Base-by-base conservation (phyloP, 1,284 basidiomycete genomes). In the Marasmius tenuissimus region DNA sequence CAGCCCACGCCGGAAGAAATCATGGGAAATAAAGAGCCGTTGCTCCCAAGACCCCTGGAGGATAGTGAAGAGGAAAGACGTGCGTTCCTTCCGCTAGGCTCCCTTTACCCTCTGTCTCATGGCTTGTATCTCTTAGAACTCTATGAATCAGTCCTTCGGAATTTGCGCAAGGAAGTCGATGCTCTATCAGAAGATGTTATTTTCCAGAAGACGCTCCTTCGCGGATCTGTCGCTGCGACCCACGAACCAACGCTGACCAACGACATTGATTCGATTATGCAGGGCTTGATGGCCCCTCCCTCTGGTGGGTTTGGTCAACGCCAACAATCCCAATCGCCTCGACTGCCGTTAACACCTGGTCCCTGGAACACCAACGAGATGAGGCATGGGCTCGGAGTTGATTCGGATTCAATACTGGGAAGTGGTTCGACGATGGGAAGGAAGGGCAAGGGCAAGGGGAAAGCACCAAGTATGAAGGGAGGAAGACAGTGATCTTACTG, bases 141-240 rank as follows among this genome's bases (percentile, higher is more conserved):
- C 62, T 78, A 78, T 65, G 77, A 85, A 27, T 69, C 73, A 27
- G 81, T 89, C 38, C 71, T 89, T 73, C 68, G 67, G 10, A 79
- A 78, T 51, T 75, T 91, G n/a, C 81, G 83, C 11, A 69, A 70
- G 34, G 75, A 80, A 58, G 81, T 91, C 22, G 78, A 78, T 42
- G 71, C 80, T 58, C 71, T 91, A n/a, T 83, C 87, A 65, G 87
- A 90, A 52, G 82, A 90, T 64, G 87, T 88, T 52, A 70, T 85
- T 20, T 85, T 88, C 65, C 87, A 89, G 65, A 81, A 84, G 60
- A 81, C 80, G 27, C 71, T 87, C n/a, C 73, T 83, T 33, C 82
- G 80, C 47, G 82, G 85, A 57, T 85, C 86, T 4, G 81, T 79
- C 61, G 78, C 82, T 45, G 80, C 77, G 33, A 68, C 83, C 45